Conservation (phyloP, 345 rosid genomes). For the Gossypium stocksii region DNA sequence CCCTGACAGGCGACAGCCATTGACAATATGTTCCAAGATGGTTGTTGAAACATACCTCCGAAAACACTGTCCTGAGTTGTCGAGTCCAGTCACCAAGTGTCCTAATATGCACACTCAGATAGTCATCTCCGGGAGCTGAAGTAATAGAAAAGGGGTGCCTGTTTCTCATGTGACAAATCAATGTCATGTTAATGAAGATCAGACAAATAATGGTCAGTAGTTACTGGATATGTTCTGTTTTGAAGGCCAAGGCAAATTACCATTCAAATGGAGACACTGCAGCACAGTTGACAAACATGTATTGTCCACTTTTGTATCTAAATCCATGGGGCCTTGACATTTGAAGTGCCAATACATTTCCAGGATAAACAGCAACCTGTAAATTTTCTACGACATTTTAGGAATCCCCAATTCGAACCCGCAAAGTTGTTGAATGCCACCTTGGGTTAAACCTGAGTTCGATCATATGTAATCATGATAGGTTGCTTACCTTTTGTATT, state of each 20-base stretch:
- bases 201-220: neutral
- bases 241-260: slow-evolving; percentile 20
- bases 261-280: slow-evolving; percentile 87
- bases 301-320: slow-evolving; percentile 79
- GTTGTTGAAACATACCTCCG: slow-evolving; percentile 38
- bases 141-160: slow-evolving; percentile 95
- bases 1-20: neutral
- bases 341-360: slow-evolving; percentile 70
- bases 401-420: neutral
- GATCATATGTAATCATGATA: neutral
- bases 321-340: slow-evolving; percentile 73
- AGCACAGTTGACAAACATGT: slow-evolving; percentile 76
- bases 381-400: neutral
- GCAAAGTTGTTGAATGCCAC: neutral
- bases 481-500: slow-evolving; percentile 45
- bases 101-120: slow-evolving; percentile 73
- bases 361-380: slow-evolving; percentile 71
- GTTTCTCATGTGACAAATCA: slow-evolving; percentile 13
- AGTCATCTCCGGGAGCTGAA: slow-evolving; percentile 73
- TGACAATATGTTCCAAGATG: neutral
- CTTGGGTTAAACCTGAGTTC: neutral
- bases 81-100: slow-evolving; percentile 77
- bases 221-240: neutral
- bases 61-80: slow-evolving; percentile 61
- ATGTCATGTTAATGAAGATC: neutral